Evolutionary conservation across 768 basidiomycete genomes (phyloP), one percentile per base, ranked within the genome.

Genomic region (Roridomyces roridus): DNA sequence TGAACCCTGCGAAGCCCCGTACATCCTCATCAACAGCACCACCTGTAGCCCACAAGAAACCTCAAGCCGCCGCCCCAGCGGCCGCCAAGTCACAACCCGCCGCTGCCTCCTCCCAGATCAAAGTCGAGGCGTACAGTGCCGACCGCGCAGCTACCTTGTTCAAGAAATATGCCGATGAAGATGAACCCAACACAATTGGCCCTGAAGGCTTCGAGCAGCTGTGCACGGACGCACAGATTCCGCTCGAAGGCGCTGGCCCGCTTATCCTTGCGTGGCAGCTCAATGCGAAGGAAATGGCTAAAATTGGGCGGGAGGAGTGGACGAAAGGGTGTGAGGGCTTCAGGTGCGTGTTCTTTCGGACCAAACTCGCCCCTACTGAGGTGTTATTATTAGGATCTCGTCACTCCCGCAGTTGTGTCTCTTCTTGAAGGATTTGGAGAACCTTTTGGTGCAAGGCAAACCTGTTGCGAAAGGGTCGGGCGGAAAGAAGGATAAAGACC

Each of bases 241-340:
- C 89, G 0, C 74, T 94, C 70, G 91, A 93, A 18, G 89, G 91
- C 26, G 77, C 87, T 6, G 72, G 84, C 59, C 88, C 91, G 18
- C 76, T 94, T 49, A 77, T 93, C 17, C 74, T 93, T 14, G 83
- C 89, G 21, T 94, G 92, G 92, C 87, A 89, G 63, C 70, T 90
- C 52, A 76, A 81, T 42, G 81, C 88, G 10, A 76, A 79, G 55
- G 89, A 92, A 66, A 87, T 94, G 86, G 89, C 79, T 26, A 89
- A 85, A 63, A 75, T 94, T 43, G 80, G 81, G 40, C 82, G 78
- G 70, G 77, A 82, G 8, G 89, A 91, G 65, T 94, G 92, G 92
- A 69, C 75, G n/a, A 76, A 77, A 54, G 88, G 85, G 17, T 84
- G 80, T 34, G 53, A 63, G 11, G 5, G 69, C 29, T 62, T 82